These are phyloP conservation scores for Coemansia sp. DNA, from an alignment of 192 early-diverging fungal species.

Conservation along the genomic window DNA sequence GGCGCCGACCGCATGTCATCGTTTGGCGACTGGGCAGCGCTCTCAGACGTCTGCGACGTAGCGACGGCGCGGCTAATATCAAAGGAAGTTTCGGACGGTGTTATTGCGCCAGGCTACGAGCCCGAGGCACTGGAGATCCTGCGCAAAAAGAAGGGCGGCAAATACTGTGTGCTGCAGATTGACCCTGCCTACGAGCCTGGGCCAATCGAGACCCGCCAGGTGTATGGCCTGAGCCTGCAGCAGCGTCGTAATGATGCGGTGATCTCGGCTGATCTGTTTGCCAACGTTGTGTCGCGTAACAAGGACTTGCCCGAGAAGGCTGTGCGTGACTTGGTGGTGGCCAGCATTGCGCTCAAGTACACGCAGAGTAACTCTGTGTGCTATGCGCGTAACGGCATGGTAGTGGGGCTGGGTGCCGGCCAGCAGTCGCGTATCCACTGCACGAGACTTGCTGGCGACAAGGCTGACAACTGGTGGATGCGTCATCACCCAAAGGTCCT, in stretches of 20 bases:
- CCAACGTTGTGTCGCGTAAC: constrained; percentile 84
- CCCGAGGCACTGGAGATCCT: constrained; percentile 86
- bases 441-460: constrained; percentile 97
- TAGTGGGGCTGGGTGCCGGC: constrained; percentile 94
- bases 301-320: constrained; percentile 65
- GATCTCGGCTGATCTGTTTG: constrained; percentile 76
- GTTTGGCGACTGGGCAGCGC: constrained; percentile 98
- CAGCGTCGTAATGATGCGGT: constrained; percentile 88
- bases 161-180: constrained; percentile 94
- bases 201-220: constrained; percentile 83
- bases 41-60: constrained; percentile 84
- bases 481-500: constrained; percentile 96
- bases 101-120: constrained; percentile 91
- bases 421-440: constrained; percentile 99
- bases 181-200: constrained; percentile 88
- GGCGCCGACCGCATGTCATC: constrained; percentile 99
- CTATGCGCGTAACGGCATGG: constrained; percentile 97
- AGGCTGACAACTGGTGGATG: constrained; percentile 99
- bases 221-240: constrained; percentile 88
- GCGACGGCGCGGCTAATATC: constrained; percentile 93
- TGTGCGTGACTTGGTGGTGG: constrained; percentile 86
- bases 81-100: constrained; percentile 95
- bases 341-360: constrained; percentile 98
- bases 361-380: constrained; percentile 99
- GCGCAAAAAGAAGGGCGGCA: constrained; percentile 94